Conservation (phyloP, 106 monocot species). For the Dendrobium chrysotoxum region DNA sequence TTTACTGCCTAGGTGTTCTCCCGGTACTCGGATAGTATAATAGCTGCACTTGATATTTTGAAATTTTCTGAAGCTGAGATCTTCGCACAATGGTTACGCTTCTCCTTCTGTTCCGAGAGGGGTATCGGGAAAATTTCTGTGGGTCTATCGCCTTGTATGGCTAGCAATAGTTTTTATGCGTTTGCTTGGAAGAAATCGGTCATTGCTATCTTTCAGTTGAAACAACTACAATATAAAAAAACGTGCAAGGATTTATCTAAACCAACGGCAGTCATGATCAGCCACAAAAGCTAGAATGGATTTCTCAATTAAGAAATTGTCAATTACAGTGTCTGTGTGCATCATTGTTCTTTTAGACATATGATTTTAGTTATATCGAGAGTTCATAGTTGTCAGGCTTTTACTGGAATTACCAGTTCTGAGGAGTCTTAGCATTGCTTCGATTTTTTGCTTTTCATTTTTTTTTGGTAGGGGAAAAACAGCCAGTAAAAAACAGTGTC, state of each 20-base stretch:
- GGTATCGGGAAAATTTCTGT: background rate
- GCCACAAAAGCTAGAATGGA: background rate
- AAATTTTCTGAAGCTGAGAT: background rate
- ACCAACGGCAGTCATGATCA: background rate
- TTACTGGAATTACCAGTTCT: too few relatives aligned
- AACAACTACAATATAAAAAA: background rate
- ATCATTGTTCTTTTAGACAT: too few relatives aligned
- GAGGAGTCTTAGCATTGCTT: too few relatives aligned
- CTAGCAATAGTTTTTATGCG: background rate
- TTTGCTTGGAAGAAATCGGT: background rate
- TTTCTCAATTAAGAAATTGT: background rate
- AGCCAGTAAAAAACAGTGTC: too few relatives aligned
- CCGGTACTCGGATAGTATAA: background rate
- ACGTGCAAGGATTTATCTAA: background rate
- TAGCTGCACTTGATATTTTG: background rate
- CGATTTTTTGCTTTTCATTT: too few relatives aligned
- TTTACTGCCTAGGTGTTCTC: background rate
- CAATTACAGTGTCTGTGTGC: too few relatives aligned
- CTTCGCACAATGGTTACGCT: background rate
- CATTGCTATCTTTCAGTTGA: background rate
- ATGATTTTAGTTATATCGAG: too few relatives aligned
- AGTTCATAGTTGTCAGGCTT: too few relatives aligned
- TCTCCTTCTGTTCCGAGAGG: background rate
- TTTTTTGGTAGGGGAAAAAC: too few relatives aligned
- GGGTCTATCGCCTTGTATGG: background rate